Percentiles rank a stretch among this genome's conserved stretches.
Conservation (phyloP, 2,329 filamentous ascomycete genomes). For the Sporothrix euskadiensis region DNA sequence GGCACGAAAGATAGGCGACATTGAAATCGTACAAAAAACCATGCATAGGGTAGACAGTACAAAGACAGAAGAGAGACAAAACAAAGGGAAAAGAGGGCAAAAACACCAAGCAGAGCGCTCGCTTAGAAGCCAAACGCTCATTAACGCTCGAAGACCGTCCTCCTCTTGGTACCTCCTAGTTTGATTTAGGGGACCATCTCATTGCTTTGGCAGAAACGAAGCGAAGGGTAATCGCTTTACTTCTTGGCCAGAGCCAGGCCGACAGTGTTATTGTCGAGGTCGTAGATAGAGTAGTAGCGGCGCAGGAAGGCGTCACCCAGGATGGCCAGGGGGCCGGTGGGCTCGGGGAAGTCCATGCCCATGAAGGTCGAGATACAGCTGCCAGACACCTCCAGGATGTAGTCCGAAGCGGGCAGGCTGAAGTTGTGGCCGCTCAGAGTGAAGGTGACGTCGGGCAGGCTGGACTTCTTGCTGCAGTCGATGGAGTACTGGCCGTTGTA, state of each 20-base stretch:
- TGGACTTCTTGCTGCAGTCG: constrained; percentile 80
- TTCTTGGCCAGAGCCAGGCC: constrained; percentile 82
- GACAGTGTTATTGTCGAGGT: constrained; percentile 84
- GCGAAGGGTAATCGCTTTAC: constrained; percentile 29
- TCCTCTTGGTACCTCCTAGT: not conserved
- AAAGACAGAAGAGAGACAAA: not conserved
- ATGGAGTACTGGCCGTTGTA: constrained; percentile 96
- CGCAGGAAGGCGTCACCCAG: constrained; percentile 85
- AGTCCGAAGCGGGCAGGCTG: constrained; percentile 83
- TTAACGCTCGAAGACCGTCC: not conserved
- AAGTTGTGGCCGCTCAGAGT: constrained; percentile 90
- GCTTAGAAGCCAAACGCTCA: not conserved
- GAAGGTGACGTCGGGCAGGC: constrained; percentile 88
- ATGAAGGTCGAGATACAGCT: constrained; percentile 97
- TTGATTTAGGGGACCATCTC: not conserved
- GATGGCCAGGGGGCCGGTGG: constrained; percentile 88
- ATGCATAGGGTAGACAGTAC: constrained; percentile 9
- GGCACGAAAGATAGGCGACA: not conserved
- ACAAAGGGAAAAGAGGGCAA: not conserved
- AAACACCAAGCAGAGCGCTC: not conserved
- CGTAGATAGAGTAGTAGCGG: constrained; percentile 94
- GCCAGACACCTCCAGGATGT: constrained; percentile 92
- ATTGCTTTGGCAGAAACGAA: not conserved
- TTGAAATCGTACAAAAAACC: constrained; percentile 19
- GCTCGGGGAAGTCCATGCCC: constrained; percentile 90